Conservation (phyloP, 352 stramenopile species). For the Thraustochytrium sp. region DNA sequence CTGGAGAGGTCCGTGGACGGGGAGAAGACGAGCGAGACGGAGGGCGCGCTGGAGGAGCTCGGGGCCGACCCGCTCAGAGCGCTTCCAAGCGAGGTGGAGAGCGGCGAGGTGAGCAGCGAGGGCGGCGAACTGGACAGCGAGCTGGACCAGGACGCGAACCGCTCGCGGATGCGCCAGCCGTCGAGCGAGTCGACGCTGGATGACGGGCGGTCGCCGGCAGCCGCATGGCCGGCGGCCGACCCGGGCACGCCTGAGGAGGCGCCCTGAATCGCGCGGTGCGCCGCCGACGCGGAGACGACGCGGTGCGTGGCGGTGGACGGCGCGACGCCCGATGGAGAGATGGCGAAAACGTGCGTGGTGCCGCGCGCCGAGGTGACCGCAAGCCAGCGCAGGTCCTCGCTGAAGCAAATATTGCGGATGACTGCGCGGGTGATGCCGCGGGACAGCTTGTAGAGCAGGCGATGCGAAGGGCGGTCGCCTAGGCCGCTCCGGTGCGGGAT, state of each 20-base stretch:
- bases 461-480: conserved; percentile 49
- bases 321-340: background rate
- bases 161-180: conserved; percentile 19
- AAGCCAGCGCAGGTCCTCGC: conserved; percentile 72
- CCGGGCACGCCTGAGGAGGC: background rate
- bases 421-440: conserved; percentile 73
- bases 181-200: background rate
- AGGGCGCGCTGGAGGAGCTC: background rate
- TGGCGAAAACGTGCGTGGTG: conserved; percentile 70
- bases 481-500: conserved; percentile 53
- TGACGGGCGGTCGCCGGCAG: background rate
- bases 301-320: background rate
- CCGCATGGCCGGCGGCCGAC: background rate
- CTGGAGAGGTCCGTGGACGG: background rate
- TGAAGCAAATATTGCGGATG: conserved; percentile 72
- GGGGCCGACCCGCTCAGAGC: background rate
- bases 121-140: conserved; percentile 25
- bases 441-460: conserved; percentile 74
- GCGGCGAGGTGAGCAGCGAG: background rate
- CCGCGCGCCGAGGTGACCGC: conserved; percentile 71
- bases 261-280: background rate
- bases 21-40: background rate
- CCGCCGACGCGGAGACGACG: background rate
- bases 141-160: background rate
- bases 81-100: conserved; percentile 32